Evolutionary conservation across 805 yeast genomes (phyloP), one percentile per base, ranked within the genome.

Genomic region (Candida odintsovae): DNA sequence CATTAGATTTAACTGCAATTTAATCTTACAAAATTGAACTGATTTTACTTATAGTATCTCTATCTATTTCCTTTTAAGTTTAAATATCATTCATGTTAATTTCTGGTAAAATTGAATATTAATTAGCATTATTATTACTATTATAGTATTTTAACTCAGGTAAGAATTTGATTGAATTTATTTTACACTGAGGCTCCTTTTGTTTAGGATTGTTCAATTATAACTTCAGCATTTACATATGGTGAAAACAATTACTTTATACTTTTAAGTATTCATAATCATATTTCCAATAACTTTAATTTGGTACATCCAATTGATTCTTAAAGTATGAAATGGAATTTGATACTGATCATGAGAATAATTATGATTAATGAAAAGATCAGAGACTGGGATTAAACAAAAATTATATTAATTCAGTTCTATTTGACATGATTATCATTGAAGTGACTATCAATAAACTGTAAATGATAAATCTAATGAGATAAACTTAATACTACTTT

Each of bases 81-180:
- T 80, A 47, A 75, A 76, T 57, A 57, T 74, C 23, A 69, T 75
- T 50, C 80, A 78, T 50, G 78, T 76, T 26, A 68, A 76, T 78
- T 55, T 77, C 75, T 49, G 84, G 82, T 47, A 83, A 78, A 59
- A 78, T 81, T 16, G 84, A 78, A 58, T 75, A 85, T 49, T 75
- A 80, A 64, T 80, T 84, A 59, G 82, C 86, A 40, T 53, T 77
- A 77, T 84, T 23, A 63, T 83, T 38, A 78, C 83, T 52, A 74
- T 80, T 48, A 56, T 70, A 28, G 84, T 83, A 10, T 78, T 76
- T 57, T 76, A 67, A 67, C 44, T 52, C 67, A 26, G 82, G 81
- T n/a, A n/a, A n/a, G n/a, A n/a, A n/a, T n/a, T n/a, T n/a, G n/a
- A n/a, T n/a, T n/a, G n/a, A n/a, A n/a, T n/a, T n/a, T n/a, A n/a